Conservation (phyloP, 2,329 filamentous ascomycete genomes). For the Penicillium sp. region DNA sequence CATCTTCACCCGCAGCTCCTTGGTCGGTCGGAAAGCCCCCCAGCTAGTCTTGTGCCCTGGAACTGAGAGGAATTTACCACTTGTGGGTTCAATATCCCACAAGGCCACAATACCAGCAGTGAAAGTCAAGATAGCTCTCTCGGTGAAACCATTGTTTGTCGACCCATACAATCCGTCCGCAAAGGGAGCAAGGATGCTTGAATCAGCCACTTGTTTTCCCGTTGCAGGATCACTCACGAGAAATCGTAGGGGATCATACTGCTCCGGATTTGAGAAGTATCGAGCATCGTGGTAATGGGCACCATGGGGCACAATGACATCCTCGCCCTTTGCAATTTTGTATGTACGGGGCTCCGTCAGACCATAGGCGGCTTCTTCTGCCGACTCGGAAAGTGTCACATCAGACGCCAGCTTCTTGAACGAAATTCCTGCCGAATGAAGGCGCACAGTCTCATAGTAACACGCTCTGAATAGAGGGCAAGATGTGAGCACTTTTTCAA, state of each 20-base stretch:
- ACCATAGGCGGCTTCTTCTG: constrained; percentile 37
- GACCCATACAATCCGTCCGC: constrained; percentile 52
- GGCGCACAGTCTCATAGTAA: constrained; percentile 49
- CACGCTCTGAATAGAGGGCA: constrained; percentile 50
- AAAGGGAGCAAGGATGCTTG: constrained; percentile 50
- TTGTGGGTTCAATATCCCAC: constrained; percentile 56
- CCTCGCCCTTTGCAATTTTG: constrained; percentile 44
- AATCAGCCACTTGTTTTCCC: constrained; percentile 35
- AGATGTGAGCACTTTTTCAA: constrained; percentile 42
- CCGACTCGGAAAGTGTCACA: constrained; percentile 41
- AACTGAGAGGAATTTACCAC: constrained; percentile 50
- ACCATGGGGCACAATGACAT: constrained; percentile 47
- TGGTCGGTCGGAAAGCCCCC: constrained; percentile 52
- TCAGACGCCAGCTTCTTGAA: constrained; percentile 44
- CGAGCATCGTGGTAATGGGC: constrained; percentile 45
- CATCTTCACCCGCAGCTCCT: constrained; percentile 57
- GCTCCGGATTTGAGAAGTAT: constrained; percentile 43
- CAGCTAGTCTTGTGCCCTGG: constrained; percentile 52
- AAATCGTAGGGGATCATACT: constrained; percentile 49
- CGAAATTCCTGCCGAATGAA: constrained; percentile 46
- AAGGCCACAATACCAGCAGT: constrained; percentile 54
- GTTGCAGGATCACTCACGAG: constrained; percentile 45
- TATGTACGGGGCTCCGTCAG: constrained; percentile 39
- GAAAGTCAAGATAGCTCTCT: constrained; percentile 52
- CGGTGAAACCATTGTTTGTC: constrained; percentile 53